Percentiles rank a stretch among this genome's conserved stretches.
These are phyloP conservation scores for Diospyros lotus DNA, from an alignment of 148 eudicot species.

Conservation along the genomic window DNA sequence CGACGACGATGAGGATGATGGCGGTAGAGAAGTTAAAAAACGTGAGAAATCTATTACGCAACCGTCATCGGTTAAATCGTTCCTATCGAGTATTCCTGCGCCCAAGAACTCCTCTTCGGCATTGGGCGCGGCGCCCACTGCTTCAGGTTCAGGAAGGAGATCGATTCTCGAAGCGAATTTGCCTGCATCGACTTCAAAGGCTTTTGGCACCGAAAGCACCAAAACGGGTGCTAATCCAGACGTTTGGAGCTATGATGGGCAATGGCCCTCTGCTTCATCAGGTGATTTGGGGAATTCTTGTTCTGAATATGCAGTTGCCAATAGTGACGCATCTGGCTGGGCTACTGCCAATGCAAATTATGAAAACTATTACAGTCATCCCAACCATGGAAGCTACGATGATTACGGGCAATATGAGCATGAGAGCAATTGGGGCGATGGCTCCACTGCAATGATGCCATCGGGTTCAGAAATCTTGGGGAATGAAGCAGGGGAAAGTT, in stretches of 20 bases:
- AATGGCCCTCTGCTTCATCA: conserved; percentile 11
- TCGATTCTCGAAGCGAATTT: conserved; percentile 44
- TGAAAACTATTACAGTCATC: conserved; percentile 26
- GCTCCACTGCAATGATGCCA: conserved; percentile 15
- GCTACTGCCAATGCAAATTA: conserved; percentile 18
- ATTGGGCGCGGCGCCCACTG: conserved; percentile 43
- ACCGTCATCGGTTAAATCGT: conserved; percentile 46
- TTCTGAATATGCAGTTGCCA: conserved; percentile 16
- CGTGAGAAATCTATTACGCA: conserved; percentile 15
- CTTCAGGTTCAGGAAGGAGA: conserved; percentile 47
- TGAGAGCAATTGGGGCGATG: conserved; percentile 35
- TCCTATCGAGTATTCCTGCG: conserved; percentile 67
- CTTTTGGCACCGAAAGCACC: conserved; percentile 7
- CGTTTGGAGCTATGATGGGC: conserved; percentile 12
- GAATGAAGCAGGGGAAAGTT: conserved; percentile 24
- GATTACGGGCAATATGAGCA: conserved; percentile 27
- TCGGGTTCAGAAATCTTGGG: conserved; percentile 20
- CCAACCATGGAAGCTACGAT: conserved; percentile 27
- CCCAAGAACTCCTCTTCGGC: conserved; percentile 48
- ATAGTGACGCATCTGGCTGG: conserved; percentile 24
- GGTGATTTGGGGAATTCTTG: conserved; percentile 12
- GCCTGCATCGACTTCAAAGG: conserved; percentile 5
- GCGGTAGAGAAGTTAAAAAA: conserved; percentile 40
- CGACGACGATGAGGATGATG: conserved; percentile 40
- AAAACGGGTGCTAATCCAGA: conserved; percentile 21